These are phyloP conservation scores for Botrytis cinerea DNA, from an alignment of 2,329 filamentous ascomycete species.

Conservation along the genomic window DNA sequence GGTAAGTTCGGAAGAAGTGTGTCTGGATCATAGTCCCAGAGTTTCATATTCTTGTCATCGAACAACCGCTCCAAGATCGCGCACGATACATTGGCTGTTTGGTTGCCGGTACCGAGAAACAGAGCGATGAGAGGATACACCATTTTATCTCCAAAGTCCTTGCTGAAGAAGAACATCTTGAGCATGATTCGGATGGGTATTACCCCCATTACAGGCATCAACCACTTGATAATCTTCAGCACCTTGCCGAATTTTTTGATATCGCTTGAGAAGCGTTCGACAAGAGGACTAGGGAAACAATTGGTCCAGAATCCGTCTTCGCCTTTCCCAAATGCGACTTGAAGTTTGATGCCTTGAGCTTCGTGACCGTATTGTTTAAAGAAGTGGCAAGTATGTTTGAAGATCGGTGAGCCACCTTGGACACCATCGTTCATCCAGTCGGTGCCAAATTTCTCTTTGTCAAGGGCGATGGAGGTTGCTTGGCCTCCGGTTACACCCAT, in stretches of 20 bases:
- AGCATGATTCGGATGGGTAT: conserved; percentile 66
- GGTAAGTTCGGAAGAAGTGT: conserved; percentile 60
- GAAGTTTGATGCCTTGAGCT: conserved; percentile 59
- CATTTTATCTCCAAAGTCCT: conserved; percentile 71
- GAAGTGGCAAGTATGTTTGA: conserved; percentile 68
- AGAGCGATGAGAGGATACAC: conserved; percentile 71
- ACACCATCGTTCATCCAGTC: conserved; percentile 65
- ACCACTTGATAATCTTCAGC: conserved; percentile 54
- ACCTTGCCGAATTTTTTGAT: conserved; percentile 52
- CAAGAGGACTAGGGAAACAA: conserved; percentile 60
- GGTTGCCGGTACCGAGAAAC: conserved; percentile 72
- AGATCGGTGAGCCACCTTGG: conserved; percentile 60
- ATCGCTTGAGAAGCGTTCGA: conserved; percentile 56
- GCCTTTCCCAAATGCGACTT: conserved; percentile 64
- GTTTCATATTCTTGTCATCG: conserved; percentile 58
- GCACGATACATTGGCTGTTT: conserved; percentile 69
- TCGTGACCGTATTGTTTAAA: conserved; percentile 58
- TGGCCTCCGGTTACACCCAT: conserved; percentile 61
- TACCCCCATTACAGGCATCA: conserved; percentile 61
- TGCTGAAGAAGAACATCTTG: conserved; percentile 66
- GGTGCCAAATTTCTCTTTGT: conserved; percentile 58
- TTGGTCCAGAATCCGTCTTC: conserved; percentile 64
- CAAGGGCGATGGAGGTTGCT: conserved; percentile 59
- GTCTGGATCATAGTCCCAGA: conserved; percentile 60
- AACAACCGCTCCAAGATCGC: conserved; percentile 66